Evolutionary conservation across 257 asterid genomes (phyloP), one percentile per base, ranked within the genome.

Genomic region (Solanum sparsipilum): DNA sequence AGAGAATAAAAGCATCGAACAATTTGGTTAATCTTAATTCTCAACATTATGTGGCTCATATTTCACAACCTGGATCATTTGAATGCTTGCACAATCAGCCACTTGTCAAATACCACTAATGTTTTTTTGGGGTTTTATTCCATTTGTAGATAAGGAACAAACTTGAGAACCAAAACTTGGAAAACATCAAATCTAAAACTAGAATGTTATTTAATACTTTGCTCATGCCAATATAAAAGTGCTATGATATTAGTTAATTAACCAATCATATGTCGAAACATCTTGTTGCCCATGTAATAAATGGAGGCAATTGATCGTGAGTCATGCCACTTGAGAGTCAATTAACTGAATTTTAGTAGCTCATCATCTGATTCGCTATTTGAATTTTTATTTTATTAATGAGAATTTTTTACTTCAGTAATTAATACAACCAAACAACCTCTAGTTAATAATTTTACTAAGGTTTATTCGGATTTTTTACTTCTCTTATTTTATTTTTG

Each of bases 31-130:
- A 68, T 27, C 35, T 27, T 31, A 68, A 29, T 44, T 81, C 68
- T 46, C 85, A 81, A 81, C 67, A 16, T 81, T 81, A 46, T 81
- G 85, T 29, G 68, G 85, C 16, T 81, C 41, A 81, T 46, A 46
- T 81, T 46, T 81, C 65, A 81, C 34, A 4, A 29, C 41, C 8
- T 41, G 4, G 25, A 48, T 78, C 84, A 81, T 27, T 16, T 81
- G 35, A n/a, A 25, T 76, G 34, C 56, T 12, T 44, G 65, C 65
- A 79, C 25, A 27, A 13, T 79, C 38, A 79, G 16, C 39, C 67
- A 81, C 21, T 81, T 44, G 27, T 81, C 38, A 13, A 27, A 3
- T 81, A 16, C 39, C 29, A 81, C 68, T 46, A 27, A 27, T 11
- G 25, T 36, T 20, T 5, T 39, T 36, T 38, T 6, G 7, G 15